Evolutionary conservation across 305 asterid species (phyloP).

Genomic region (Fraxinus albicans): DNA sequence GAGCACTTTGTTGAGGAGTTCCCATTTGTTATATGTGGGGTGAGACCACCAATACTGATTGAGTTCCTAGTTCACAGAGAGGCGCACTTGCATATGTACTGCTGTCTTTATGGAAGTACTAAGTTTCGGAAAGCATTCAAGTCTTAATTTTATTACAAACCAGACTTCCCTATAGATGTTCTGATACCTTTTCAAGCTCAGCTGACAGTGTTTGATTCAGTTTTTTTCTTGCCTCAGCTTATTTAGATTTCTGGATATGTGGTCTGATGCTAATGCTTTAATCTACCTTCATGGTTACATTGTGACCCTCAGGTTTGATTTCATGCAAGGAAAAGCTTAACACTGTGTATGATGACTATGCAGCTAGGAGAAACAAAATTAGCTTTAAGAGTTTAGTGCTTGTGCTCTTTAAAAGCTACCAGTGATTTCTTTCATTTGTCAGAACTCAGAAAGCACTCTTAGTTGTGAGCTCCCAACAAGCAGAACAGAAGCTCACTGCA

Average conservation of each 20-base stretch:
- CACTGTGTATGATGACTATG: background rate
- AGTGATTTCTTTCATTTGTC: constrained; percentile 17
- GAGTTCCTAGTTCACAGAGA: background rate
- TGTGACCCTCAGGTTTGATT: background rate
- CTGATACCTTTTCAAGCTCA: constrained; percentile 4
- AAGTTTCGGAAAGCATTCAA: background rate
- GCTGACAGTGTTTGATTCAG: background rate
- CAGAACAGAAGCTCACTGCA: background rate
- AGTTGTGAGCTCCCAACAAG: background rate
- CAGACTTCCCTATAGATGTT: background rate
- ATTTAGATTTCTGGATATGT: background rate
- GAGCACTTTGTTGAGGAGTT: background rate
- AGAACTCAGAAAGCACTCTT: constrained; percentile 13
- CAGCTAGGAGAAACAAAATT: constrained; percentile 11
- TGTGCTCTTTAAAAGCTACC: background rate
- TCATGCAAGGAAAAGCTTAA: background rate
- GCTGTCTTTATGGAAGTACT: background rate
- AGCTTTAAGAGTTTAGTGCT: background rate
- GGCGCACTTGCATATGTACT: background rate
- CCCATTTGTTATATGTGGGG: background rate
- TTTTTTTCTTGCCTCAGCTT: background rate
- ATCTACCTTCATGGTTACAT: background rate
- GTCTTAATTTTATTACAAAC: background rate
- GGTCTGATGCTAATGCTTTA: background rate
- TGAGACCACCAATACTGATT: background rate